Conservation (phyloP, 1,284 basidiomycete genomes). For the Cutaneotrichosporon cavernicola region DNA sequence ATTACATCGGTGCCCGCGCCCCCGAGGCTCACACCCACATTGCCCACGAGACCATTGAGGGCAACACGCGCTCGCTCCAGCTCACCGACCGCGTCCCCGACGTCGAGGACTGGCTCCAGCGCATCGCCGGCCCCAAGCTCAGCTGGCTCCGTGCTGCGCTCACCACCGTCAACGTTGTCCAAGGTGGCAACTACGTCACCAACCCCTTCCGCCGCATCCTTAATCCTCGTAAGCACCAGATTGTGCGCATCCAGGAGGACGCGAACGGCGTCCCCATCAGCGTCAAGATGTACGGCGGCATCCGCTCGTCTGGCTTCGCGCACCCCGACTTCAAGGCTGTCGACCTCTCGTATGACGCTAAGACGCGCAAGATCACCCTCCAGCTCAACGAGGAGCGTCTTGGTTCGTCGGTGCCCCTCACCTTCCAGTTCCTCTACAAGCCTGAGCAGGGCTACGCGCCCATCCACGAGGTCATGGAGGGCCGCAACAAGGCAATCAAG, state of each 20-base stretch:
- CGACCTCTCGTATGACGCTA: conserved; percentile 65
- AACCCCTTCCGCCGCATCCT: conserved; percentile 89
- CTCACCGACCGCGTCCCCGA: conserved; percentile 63
- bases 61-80: conserved; percentile 60
- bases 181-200: conserved; percentile 76
- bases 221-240: conserved; percentile 75
- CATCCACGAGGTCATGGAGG: conserved; percentile 84
- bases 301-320: conserved; percentile 68
- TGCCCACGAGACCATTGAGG: conserved; percentile 59
- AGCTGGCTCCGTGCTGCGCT: conserved; percentile 86
- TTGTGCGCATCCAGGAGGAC: conserved; percentile 62
- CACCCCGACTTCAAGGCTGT: conserved; percentile 82
- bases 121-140: conserved; percentile 74
- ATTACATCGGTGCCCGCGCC: conserved; percentile 72
- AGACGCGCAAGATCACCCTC: conserved; percentile 64
- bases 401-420: conserved; percentile 73
- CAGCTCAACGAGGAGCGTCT: conserved; percentile 81
- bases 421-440: conserved; percentile 80
- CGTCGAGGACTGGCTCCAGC: conserved; percentile 74
- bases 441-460: conserved; percentile 87
- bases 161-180: conserved; percentile 76
- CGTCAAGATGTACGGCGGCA: conserved; percentile 69
- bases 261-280: conserved; percentile 55
- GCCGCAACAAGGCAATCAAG: conserved; percentile 89
- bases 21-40: conserved; percentile 53